Evolutionary conservation across 164 flowering plant species (phyloP).

Genomic region (Aristolochia californica): DNA sequence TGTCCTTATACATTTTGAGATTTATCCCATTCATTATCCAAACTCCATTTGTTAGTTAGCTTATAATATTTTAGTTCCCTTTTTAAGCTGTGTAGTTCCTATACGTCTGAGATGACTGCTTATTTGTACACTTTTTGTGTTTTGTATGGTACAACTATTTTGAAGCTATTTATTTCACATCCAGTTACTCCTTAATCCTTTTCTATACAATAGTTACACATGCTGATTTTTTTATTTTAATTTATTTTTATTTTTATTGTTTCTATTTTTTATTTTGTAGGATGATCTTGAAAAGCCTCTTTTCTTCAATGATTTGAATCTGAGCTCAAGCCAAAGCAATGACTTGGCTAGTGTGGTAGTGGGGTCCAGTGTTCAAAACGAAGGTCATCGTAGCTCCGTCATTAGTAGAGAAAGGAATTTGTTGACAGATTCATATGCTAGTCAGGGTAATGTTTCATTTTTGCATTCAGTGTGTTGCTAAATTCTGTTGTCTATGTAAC

Average conservation of each 20-base stretch:
- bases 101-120: too few relatives aligned
- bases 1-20: too few relatives aligned
- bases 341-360: constrained; percentile 37
- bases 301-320: constrained; percentile 38
- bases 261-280: neutral
- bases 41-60: too few relatives aligned
- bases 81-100: too few relatives aligned
- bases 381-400: constrained; percentile 34
- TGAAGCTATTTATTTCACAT: too few relatives aligned
- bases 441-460: constrained; percentile 34
- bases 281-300: constrained; percentile 84
- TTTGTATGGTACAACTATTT: too few relatives aligned
- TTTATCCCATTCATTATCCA: too few relatives aligned
- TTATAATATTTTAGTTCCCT: too few relatives aligned
- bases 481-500: neutral
- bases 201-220: too few relatives aligned
- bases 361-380: constrained; percentile 37
- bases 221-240: too few relatives aligned
- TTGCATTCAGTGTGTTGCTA: neutral
- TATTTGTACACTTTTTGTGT: too few relatives aligned
- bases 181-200: too few relatives aligned
- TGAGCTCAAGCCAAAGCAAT: constrained; percentile 19
- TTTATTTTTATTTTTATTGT: neutral
- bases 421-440: constrained; percentile 26
- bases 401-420: constrained; percentile 44